phyloP scores from a whole-genome alignment of 2,329 filamentous ascomycete species.

The Colletotrichum cuscutae region DNA sequence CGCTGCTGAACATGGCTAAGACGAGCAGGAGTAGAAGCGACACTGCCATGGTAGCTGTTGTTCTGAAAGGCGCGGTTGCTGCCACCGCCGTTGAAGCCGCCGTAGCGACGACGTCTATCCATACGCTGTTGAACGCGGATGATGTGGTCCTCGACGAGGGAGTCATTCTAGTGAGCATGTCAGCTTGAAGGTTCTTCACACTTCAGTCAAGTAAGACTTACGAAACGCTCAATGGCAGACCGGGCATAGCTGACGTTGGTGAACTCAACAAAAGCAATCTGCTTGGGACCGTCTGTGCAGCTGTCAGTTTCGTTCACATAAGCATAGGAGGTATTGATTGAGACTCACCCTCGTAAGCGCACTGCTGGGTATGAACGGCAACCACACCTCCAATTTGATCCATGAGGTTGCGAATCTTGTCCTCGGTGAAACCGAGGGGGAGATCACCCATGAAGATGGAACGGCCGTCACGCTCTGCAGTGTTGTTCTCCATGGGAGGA shows the following conservation, averaged over 20 bases:
- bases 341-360: slow-evolving; percentile 22
- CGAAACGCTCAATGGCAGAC: slow-evolving; percentile 43
- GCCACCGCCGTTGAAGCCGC: not conserved
- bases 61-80: not conserved
- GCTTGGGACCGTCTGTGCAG: slow-evolving; percentile 26
- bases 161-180: slow-evolving; percentile 44
- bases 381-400: slow-evolving; percentile 50
- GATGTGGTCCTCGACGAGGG: slow-evolving; percentile 42
- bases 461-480: slow-evolving; percentile 51
- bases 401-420: slow-evolving; percentile 49
- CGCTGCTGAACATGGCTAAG: not conserved
- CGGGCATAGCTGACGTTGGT: slow-evolving; percentile 48
- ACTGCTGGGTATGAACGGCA: slow-evolving; percentile 42
- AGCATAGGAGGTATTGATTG: not conserved
- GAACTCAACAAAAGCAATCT: slow-evolving; percentile 54
- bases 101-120: slow-evolving; percentile 16
- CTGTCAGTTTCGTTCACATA: not conserved
- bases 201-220: slow-evolving; percentile 41
- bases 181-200: not conserved
- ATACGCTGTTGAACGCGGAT: slow-evolving; percentile 49
- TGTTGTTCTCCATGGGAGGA: slow-evolving; percentile 46
- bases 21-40: slow-evolving; percentile 25
- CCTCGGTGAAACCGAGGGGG: slow-evolving; percentile 48
- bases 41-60: slow-evolving; percentile 1
- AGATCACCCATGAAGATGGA: slow-evolving; percentile 61